phyloP scores from a whole-genome alignment of 1,139 yeast genomes.

The Candida pseudoviswanathii region DNA sequence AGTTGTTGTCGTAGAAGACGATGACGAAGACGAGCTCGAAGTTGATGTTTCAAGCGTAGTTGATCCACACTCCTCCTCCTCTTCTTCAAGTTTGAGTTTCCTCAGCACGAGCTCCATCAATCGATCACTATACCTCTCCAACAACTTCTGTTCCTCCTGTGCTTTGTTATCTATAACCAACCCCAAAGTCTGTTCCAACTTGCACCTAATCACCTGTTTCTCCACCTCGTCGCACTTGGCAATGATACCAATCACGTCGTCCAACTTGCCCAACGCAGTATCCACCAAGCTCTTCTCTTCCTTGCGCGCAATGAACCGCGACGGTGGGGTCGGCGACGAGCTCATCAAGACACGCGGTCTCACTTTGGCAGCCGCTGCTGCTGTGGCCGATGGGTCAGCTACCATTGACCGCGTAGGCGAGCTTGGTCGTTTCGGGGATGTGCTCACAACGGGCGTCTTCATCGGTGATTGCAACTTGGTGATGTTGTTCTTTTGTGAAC shows the following conservation, averaged over 20 bases:
- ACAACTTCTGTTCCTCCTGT: constrained; percentile 13
- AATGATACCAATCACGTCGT: constrained; percentile 11
- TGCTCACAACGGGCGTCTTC: constrained; percentile 6
- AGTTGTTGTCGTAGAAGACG: neutral
- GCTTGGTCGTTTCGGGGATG: constrained; percentile 6
- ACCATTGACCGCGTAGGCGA: constrained; percentile 4
- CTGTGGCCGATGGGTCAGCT: neutral
- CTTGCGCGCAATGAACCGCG: constrained; percentile 2
- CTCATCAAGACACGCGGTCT: constrained; percentile 9
- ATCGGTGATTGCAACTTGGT: constrained; percentile 11
- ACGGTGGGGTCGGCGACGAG: constrained; percentile 6
- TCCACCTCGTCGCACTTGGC: constrained; percentile 14
- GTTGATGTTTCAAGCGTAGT: neutral
- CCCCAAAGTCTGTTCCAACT: constrained; percentile 14
- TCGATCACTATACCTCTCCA: constrained; percentile 37
- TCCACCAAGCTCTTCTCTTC: constrained; percentile 7
- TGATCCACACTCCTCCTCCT: neutral
- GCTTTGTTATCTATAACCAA: constrained; percentile 12
- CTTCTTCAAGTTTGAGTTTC: constrained; percentile 17
- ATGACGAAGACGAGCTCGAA: neutral
- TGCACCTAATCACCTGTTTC: constrained; percentile 13
- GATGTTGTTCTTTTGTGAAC: neutral
- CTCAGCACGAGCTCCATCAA: constrained; percentile 27
- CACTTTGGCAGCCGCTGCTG: neutral
- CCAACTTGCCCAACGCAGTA: constrained; percentile 8